Evolutionary conservation across 495 filamentous ascomycete genomes (phyloP).

Genomic region (Oleoguttula mirabilis): DNA sequence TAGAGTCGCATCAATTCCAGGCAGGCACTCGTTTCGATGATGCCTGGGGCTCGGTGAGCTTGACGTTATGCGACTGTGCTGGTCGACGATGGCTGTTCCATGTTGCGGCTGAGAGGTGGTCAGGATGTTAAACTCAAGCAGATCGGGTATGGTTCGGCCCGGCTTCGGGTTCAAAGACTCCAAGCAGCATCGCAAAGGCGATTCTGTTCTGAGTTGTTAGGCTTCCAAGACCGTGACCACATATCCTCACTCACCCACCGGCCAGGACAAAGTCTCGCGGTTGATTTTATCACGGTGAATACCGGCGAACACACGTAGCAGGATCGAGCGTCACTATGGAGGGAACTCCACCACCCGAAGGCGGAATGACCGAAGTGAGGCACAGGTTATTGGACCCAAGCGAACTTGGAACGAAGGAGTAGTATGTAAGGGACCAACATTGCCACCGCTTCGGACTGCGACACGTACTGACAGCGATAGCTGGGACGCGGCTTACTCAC

Average conservation of each 20-base stretch:
- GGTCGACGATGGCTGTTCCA: background rate
- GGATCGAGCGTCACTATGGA: too few relatives aligned
- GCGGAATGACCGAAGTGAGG: background rate
- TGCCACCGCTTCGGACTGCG: background rate
- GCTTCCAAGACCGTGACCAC: background rate
- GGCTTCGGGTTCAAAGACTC: background rate
- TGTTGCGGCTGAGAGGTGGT: background rate
- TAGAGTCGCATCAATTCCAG: too few relatives aligned
- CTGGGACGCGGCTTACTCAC: constrained; percentile 56
- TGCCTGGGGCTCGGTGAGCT: too few relatives aligned
- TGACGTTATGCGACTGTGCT: background rate
- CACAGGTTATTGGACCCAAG: constrained; percentile 42
- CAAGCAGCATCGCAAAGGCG: background rate
- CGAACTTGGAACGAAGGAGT: constrained; percentile 56
- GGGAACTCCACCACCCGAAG: too few relatives aligned
- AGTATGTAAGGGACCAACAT: constrained; percentile 35
- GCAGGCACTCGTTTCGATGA: too few relatives aligned
- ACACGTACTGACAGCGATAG: constrained; percentile 27
- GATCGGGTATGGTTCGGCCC: background rate
- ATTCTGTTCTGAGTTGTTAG: background rate
- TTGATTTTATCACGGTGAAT: too few relatives aligned
- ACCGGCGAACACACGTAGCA: too few relatives aligned
- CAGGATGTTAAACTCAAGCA: background rate
- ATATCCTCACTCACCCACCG: background rate
- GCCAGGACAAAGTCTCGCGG: background rate